Evolutionary conservation across 2,329 filamentous ascomycete genomes (phyloP).

Genomic region (Aspergillus oerlinghausenensis): DNA sequence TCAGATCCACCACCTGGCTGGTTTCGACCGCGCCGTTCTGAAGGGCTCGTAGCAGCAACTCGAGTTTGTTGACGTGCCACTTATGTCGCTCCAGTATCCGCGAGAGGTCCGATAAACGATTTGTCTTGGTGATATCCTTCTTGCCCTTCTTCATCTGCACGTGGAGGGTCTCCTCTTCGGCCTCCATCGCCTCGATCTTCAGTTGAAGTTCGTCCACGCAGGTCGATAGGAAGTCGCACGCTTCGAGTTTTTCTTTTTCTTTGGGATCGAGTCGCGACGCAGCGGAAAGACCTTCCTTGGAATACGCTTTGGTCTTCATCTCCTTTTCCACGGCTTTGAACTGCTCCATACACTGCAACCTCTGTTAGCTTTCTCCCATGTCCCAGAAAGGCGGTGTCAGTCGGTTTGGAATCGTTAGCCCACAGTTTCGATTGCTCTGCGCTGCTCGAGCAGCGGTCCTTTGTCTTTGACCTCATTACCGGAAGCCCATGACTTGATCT

Average conservation of each 20-base stretch:
- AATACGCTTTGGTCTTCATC: slow-evolving; percentile 99
- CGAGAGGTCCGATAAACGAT: slow-evolving; percentile 83
- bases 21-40: slow-evolving; percentile 90
- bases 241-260: slow-evolving; percentile 88
- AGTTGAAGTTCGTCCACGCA: slow-evolving; percentile 91
- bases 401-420: slow-evolving; percentile 14
- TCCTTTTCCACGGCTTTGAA: slow-evolving; percentile 99
- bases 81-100: slow-evolving; percentile 85
- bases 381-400: slow-evolving; percentile 3
- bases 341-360: slow-evolving; percentile 71
- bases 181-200: slow-evolving; percentile 89
- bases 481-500: slow-evolving; percentile 99
- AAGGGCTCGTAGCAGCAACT: slow-evolving; percentile 80
- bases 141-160: slow-evolving; percentile 94
- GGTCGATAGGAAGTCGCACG: slow-evolving; percentile 75
- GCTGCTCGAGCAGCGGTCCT: slow-evolving; percentile 84
- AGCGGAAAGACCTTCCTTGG: slow-evolving; percentile 91
- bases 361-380: slow-evolving; percentile 21
- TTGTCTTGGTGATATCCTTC: slow-evolving; percentile 74
- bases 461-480: slow-evolving; percentile 99
- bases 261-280: slow-evolving; percentile 94
- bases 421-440: slow-evolving; percentile 96
- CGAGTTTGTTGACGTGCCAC: slow-evolving; percentile 90
- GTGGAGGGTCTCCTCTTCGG: slow-evolving; percentile 80
- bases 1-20: slow-evolving; percentile 79